Conservation (phyloP, 2,329 filamentous ascomycete genomes). For the Pyricularia grisea region DNA sequence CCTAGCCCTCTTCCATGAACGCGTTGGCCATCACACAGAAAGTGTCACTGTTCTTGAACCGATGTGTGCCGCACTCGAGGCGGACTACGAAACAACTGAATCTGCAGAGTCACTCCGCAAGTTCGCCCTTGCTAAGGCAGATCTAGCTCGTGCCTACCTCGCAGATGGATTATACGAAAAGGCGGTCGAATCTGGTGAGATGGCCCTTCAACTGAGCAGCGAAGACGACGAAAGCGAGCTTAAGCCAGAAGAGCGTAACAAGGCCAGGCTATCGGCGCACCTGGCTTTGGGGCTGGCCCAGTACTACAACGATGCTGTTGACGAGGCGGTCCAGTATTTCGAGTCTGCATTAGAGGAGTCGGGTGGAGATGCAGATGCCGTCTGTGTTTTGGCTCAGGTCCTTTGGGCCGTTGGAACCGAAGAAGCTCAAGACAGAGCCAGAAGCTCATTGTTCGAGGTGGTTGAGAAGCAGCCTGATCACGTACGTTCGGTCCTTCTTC, state of each 20-base stretch:
- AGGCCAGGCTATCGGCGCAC: conserved; percentile 72
- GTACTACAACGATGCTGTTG: conserved; percentile 59
- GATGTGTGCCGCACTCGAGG: conserved; percentile 63
- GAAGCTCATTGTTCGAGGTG: conserved; percentile 70
- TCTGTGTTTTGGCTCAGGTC: conserved; percentile 82
- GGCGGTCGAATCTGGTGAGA: conserved; percentile 72
- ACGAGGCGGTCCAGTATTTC: conserved; percentile 69
- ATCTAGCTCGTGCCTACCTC: conserved; percentile 77
- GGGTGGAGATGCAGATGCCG: conserved; percentile 66
- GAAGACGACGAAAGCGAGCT: conserved; percentile 62
- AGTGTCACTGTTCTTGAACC: conserved; percentile 55
- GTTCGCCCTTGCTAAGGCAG: conserved; percentile 77
- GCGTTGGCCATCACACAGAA: conserved; percentile 57
- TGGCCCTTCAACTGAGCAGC: conserved; percentile 67
- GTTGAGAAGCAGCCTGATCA: conserved; percentile 68
- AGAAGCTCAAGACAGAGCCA: conserved; percentile 64
- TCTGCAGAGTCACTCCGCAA: conserved; percentile 61
- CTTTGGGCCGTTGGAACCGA: conserved; percentile 82
- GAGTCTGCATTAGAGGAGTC: conserved; percentile 71
- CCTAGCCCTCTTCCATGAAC: conserved; percentile 70
- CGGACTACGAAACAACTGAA: conserved; percentile 77
- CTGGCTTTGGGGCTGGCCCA: conserved; percentile 77
- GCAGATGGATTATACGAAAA: conserved; percentile 54
- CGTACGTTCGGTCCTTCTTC: conserved; percentile 67
- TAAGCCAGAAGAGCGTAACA: conserved; percentile 53